Evolutionary conservation across 2,329 filamentous ascomycete species (phyloP), one percentile per base, ranked within the genome.

Genomic region (Trichophyton verrucosum): DNA sequence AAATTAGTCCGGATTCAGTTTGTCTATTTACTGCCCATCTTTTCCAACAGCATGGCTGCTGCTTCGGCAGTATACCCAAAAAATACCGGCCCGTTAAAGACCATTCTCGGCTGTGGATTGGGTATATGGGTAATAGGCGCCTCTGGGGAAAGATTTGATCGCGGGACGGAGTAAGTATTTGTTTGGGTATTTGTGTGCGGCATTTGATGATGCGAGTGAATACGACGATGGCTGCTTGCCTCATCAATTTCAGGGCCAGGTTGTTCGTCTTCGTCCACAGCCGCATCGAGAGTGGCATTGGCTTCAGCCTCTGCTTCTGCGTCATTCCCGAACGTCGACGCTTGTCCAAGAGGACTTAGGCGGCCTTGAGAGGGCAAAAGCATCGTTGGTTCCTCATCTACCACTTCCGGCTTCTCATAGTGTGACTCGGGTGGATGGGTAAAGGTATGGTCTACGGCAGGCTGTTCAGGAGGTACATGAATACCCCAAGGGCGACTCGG

Each of bases 401-500:
- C 36, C 24, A 9, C 36, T 8, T 36, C 15, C 2, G 53, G 53
- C 13, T 36, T 36, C 24, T 57, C 53, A 27, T 55, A 55, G 30
- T 55, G 49, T 30, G 49, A 55, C 27, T 27, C 49, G 8, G 22
- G 22, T 15, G 49, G 49, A 3, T 13, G 11, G 38, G 11, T 42
- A 17, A 58, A 40, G 15, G 22, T 40, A 64, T 67, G 69, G 24
- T 71, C 68, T 49, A 70, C 66, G 55, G 71, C 67, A 17, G 70
- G 65, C 61, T 81, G 77, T 64, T 81, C 78, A 42, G 83, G 73
- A 2, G 91, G 91, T 0, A 96, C 86, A 3, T 84, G 83, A 59
- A 96, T 95, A 4, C 91, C 91, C 91, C 91, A 96, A 13, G 92
- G 92, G 51, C 92, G 82, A 72, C 88, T 95, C 3, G 92, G 92